A percentile compares a stretch with the other conserved stretches of the same genome.
These are phyloP conservation scores for Neonectria punicea DNA, from an alignment of 2,329 filamentous ascomycete species.

Conservation along the genomic window DNA sequence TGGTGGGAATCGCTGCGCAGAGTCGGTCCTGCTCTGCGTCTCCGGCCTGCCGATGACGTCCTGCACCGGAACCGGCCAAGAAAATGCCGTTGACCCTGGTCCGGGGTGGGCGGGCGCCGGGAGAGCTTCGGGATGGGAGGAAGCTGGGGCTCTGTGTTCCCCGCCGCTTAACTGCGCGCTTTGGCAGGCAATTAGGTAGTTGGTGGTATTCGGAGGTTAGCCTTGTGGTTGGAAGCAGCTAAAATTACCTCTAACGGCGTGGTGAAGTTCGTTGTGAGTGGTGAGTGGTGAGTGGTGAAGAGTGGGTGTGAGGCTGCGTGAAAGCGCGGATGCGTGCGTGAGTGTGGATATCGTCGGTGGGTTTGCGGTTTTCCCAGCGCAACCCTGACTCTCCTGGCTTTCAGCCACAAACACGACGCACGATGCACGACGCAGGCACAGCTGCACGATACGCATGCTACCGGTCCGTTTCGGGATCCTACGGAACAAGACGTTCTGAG, in stretches of 20 bases:
- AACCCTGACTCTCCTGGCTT: not conserved
- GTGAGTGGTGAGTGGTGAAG: not conserved
- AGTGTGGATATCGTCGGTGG: not conserved
- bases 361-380: not conserved
- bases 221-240: not conserved
- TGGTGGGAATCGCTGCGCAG: constrained; percentile 12
- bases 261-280: not conserved
- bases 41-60: constrained; percentile 14
- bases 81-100: constrained; percentile 21
- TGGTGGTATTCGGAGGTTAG: not conserved
- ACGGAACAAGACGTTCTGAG: not conserved
- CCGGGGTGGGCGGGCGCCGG: constrained; percentile 12
- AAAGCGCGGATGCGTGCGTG: too few species aligned
- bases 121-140: constrained; percentile 18
- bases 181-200: not conserved
- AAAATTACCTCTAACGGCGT: not conserved
- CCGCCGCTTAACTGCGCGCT: constrained; percentile 6
- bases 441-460: constrained; percentile 5
- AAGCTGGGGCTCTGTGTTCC: not conserved
- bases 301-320: not conserved
- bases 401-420: constrained; percentile 3
- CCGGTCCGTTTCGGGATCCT: constrained; percentile 5
- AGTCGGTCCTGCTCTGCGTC: constrained; percentile 22
- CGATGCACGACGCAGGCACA: constrained; percentile 24
- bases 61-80: constrained; percentile 23